Base-by-base conservation (phyloP, 805 yeast genomes). In the Ascoidea asiatica region DNA sequence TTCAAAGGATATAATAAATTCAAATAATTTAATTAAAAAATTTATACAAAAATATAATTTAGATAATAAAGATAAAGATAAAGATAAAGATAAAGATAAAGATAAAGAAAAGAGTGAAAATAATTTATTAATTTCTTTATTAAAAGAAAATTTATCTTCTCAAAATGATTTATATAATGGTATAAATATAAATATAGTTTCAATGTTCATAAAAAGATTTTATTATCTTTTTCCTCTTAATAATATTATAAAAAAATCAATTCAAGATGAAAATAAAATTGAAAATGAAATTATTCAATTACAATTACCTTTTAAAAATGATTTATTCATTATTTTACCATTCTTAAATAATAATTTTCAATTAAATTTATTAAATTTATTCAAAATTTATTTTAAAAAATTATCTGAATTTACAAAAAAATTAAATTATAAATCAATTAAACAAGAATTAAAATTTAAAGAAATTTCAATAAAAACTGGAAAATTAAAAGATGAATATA, bases 391-490 rank as follows among this genome's bases (percentile, higher is more conserved):
- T 29, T 2, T 29, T 15, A 29, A 29, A 29, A 29, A 29, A 29
- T 15, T 29, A 29, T 59, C 71, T 8, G 48, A 60, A 1, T 57
- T 60, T 21, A 56, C 75, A 1, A 56, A 56, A 3, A 57, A 56
- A 1, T 50, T 67, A n/a, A 63, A 67, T 42, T 53, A 57, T n/a
- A 57, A 57, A n/a, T 54, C 71, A 0, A 48, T 55, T 8, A 62
- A 60, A 19, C 55, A 67, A 11, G 60, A 60, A 19, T 58, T 59
- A 19, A 66, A 64, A 43, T 74, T 71, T 45, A 67, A 69, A 40
- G 72, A 70, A 44, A 73, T 78, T 2, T 75, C 81, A 44, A 73
- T 83, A 45, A 70, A 82, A 51, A 76, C 82, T 1, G 95, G 95
- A 20, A 74, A 71, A 49, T 54, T 74, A 8, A 11, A 8, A 1